phyloP scores from a whole-genome alignment of 2,329 filamentous ascomycete species.

The Fusarium cicatricum region DNA sequence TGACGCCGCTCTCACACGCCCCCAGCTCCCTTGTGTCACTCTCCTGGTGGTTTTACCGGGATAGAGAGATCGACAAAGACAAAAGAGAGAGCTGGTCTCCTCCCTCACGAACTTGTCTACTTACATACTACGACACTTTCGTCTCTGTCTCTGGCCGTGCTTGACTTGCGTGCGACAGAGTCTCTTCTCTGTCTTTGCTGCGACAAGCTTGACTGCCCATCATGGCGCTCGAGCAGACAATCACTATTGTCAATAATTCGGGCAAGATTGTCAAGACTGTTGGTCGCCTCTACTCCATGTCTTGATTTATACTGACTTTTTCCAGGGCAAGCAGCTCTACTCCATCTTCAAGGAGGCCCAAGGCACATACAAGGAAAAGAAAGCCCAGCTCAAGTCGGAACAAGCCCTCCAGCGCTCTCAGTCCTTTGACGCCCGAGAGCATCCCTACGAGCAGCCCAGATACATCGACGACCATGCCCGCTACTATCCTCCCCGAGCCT shows the following conservation, averaged over 20 bases:
- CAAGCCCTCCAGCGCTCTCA: constrained; percentile 67
- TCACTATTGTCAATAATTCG: constrained; percentile 89
- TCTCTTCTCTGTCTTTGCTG: not conserved
- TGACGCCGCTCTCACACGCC: constrained; percentile 13
- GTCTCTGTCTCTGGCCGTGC: constrained; percentile 2
- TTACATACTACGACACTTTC: constrained; percentile 2
- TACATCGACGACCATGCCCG: constrained; percentile 46
- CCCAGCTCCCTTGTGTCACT: constrained; percentile 13
- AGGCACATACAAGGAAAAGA: constrained; percentile 86
- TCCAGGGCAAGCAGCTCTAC: constrained; percentile 86
- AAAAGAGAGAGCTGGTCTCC: constrained; percentile 40
- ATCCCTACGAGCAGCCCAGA: constrained; percentile 18
- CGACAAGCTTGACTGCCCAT: constrained; percentile 34
- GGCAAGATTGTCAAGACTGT: constrained; percentile 92
- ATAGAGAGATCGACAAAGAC: constrained; percentile 13
- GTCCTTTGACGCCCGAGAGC: constrained; percentile 54
- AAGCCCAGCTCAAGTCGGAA: constrained; percentile 79
- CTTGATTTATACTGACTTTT: constrained; percentile 20
- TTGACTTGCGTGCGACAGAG: constrained; percentile 1
- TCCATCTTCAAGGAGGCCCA: constrained; percentile 93
- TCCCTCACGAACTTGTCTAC: constrained; percentile 8
- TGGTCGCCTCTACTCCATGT: constrained; percentile 48
- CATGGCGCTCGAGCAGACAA: constrained; percentile 70
- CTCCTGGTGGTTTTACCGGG: constrained; percentile 14
- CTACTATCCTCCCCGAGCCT: constrained; percentile 47